Base-by-base conservation (phyloP, 163 green algal genomes). In the Coccomyxa subellipsoidea region DNA sequence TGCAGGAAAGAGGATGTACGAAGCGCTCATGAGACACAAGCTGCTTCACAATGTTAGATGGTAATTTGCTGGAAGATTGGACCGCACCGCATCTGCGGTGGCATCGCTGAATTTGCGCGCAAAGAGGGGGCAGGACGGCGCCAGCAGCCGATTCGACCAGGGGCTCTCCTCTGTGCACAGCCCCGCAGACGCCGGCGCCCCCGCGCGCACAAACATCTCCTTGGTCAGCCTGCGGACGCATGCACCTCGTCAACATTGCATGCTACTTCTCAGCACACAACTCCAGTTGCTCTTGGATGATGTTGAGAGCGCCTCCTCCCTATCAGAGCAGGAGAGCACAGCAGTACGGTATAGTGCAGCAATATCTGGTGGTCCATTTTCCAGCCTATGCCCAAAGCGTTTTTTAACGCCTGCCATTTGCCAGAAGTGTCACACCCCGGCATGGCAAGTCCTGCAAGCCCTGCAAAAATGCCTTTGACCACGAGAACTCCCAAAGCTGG, bases 111-210 rank as follows among this genome's bases (percentile, higher is more conserved):
- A 84, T 37, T 84, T 84, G 27, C 81, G 73, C 12, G 81, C 81
- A 69, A 84, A 81, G 35, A 84, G 54, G 5, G 81, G 81, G 73
- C 81, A 84, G 8, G 80, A 27, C 18, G 70, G 21, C 70, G 32
- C 32, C 2, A 77, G 70, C 70, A 77, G 70, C 32, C 31, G 70
- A 10, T n/a, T 31, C n/a, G 70, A 38, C 70, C 70, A 77, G 27
- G 70, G 32, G 70, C 18, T 47, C 70, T 77, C 70, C 18, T 38
- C 70, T 9, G 18, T 9, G 70, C 70, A 77, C 18, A n/a, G 32
- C 32, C 10, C 18, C 32, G 18, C 32, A 27, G 32, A 38, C 34
- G 31, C 32, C 32, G 32, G 31, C 32, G 70, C 70, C 27, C 70
- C 70, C 32, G 70, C 70, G 27, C 23, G 32, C 70, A 77, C 32